Conservation (phyloP, 768 basidiomycete species). For the Boletus sp. region DNA sequence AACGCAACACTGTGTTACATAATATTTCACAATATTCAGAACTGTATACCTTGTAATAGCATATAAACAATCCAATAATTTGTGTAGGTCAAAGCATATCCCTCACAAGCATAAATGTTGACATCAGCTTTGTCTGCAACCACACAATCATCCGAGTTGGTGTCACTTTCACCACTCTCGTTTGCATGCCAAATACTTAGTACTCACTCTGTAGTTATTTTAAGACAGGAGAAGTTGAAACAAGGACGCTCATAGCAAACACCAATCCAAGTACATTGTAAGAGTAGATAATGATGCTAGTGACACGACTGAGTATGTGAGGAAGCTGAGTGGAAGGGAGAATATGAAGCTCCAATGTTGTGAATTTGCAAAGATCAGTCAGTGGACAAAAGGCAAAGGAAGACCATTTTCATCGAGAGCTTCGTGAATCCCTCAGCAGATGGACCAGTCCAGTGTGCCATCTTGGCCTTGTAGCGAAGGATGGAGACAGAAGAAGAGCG, state of each 20-base stretch:
- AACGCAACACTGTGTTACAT: too few species aligned
- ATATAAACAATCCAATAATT: too few species aligned
- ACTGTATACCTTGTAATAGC: too few species aligned
- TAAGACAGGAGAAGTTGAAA: not conserved
- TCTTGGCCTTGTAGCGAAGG: slow-evolving; percentile 65
- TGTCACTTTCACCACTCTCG: too few species aligned
- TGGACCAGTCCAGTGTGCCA: slow-evolving; percentile 49
- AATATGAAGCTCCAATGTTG: slow-evolving; percentile 55
- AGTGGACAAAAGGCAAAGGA: not conserved
- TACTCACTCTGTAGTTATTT: too few species aligned
- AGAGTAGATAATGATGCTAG: too few species aligned
- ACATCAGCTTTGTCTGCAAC: too few species aligned
- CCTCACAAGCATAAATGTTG: too few species aligned
- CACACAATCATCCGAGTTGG: too few species aligned
- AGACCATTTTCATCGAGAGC: slow-evolving; percentile 38
- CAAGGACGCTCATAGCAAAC: not conserved
- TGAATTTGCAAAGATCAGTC: not conserved
- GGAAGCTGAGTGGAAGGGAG: slow-evolving; percentile 71
- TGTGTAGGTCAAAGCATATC: too few species aligned
- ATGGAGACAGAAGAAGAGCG: slow-evolving; percentile 68
- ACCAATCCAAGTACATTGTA: not conserved
- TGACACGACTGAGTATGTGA: slow-evolving; percentile 62
- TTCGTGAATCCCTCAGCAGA: slow-evolving; percentile 55
- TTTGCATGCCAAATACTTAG: too few species aligned
- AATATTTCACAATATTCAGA: too few species aligned